Percentiles rank a stretch among this genome's conserved stretches.
These are phyloP conservation scores for Plasmodium berghei DNA, from an alignment of 169 alveolate species.

Conservation along the genomic window DNA sequence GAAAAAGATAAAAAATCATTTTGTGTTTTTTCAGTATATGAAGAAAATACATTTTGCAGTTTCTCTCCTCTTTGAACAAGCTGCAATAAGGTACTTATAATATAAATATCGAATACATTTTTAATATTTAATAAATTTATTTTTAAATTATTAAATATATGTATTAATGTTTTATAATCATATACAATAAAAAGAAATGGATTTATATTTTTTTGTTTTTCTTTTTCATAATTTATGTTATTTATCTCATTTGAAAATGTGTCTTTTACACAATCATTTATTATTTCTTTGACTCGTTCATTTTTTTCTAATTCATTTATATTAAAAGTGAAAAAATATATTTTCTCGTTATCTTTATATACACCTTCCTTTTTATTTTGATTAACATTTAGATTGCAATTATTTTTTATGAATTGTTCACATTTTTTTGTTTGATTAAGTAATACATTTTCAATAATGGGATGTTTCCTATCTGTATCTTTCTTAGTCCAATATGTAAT, in stretches of 20 bases:
- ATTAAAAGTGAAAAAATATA: slow-evolving; percentile 37
- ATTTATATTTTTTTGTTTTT: not conserved
- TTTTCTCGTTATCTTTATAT: not conserved
- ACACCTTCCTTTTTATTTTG: not conserved
- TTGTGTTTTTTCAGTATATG: not conserved
- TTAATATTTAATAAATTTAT: slow-evolving; percentile 20
- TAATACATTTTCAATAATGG: not conserved
- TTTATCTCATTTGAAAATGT: not conserved
- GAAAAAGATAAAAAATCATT: not conserved
- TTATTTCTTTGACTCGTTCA: slow-evolving; percentile 8
- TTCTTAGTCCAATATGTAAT: slow-evolving; percentile 11
- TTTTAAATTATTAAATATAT: slow-evolving; percentile 35
- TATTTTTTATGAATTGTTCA: too few relatives aligned
- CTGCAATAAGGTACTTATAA: slow-evolving; percentile 57
- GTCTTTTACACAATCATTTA: slow-evolving; percentile 17
- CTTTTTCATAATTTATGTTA: not conserved
- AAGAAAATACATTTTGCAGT: slow-evolving; percentile 61
- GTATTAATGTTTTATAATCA: slow-evolving; percentile 63
- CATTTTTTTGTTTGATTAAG: not conserved
- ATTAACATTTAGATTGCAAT: not conserved
- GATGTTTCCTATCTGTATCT: not conserved
- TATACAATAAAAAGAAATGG: slow-evolving; percentile 66
- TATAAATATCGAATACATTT: slow-evolving; percentile 66
- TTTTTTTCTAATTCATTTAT: slow-evolving; percentile 17
- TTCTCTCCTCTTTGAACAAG: slow-evolving; percentile 75